Evolutionary conservation across 768 basidiomycete species (phyloP), one percentile per base, ranked within the genome.

Genomic region (Termitomyces sp.): DNA sequence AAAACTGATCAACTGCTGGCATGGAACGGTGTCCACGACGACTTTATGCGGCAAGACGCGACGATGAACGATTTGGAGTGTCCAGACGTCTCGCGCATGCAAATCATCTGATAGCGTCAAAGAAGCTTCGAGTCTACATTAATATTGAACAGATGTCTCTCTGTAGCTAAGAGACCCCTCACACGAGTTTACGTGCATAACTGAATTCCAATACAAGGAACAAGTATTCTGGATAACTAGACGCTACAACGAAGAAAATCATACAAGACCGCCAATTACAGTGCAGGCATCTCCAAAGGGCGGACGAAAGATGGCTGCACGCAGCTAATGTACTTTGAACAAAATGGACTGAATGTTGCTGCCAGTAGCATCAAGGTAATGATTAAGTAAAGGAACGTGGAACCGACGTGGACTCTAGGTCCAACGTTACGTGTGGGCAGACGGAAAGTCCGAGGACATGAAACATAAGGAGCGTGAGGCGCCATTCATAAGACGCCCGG

Each of bases 321-420:
- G 13, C 56, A 51, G 33, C 35, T 61, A 62, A 53, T 22, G n/a
- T 58, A 61, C 40, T 22, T 53, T 30, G 44, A 36, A 58, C 50
- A 53, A 54, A 50, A 54, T 36, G 42, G 40, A 57, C 33, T n/a
- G 50, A 28, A 20, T 44, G 24, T 40, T 48, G 48, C 46, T 47
- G 44, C 24, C 35, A 54, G 47, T 33, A 58, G 57, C 48, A 54
- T 49, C 53, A 53, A 56, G 44, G 28, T 7, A 58, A 14, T 12
- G 43, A 53, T 51, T 43, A 56, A 58, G 62, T 52, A 61, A 64
- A 62, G 44, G 64, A 65, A 58, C 54, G 60, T 65, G 61, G 59
- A 53, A 47, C 16, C 58, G 51, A 53, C 59, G 57, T 51, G 38
- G 55, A 53, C 43, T 20, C 47, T n/a, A 55, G 58, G 57, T 57